Conservation (phyloP, 2,329 filamentous ascomycete genomes). For the Beauveria sp. region DNA sequence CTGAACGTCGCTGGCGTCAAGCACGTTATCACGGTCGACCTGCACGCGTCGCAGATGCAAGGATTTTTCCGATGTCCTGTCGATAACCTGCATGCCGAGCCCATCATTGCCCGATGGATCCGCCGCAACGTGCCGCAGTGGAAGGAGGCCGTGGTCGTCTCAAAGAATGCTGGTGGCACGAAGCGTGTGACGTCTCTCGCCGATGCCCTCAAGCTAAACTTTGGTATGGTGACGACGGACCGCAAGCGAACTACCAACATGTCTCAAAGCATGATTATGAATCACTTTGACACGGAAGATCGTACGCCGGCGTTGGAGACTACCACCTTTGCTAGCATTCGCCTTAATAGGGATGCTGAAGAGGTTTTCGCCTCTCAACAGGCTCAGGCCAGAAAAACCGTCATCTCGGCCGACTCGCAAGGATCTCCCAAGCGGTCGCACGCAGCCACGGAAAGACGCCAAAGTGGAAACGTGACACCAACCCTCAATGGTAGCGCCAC, state of each 20-base stretch:
- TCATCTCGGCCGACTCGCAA: constrained; percentile 7
- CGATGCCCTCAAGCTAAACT: constrained; percentile 93
- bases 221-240: constrained; percentile 90
- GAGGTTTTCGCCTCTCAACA: constrained; percentile 19
- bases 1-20: constrained; percentile 89
- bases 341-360: constrained; percentile 14
- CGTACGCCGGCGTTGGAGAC: constrained; percentile 36
- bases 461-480: neutral
- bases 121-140: constrained; percentile 79
- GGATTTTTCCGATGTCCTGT: constrained; percentile 98
- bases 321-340: constrained; percentile 16
- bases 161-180: constrained; percentile 95
- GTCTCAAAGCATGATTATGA: constrained; percentile 71
- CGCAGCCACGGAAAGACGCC: neutral
- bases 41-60: constrained; percentile 98
- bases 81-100: constrained; percentile 94
- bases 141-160: constrained; percentile 90
- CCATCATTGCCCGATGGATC: constrained; percentile 93
- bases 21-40: constrained; percentile 94
- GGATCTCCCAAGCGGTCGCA: constrained; percentile 9
- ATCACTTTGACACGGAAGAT: constrained; percentile 54
- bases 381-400: neutral
- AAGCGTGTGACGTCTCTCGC: constrained; percentile 95
- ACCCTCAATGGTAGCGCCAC: constrained; percentile 2
- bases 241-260: constrained; percentile 57